Percentiles rank a stretch among this genome's conserved stretches.
Conservation (phyloP, 352 stramenopile genomes). For the Pythium plurisporium region DNA sequence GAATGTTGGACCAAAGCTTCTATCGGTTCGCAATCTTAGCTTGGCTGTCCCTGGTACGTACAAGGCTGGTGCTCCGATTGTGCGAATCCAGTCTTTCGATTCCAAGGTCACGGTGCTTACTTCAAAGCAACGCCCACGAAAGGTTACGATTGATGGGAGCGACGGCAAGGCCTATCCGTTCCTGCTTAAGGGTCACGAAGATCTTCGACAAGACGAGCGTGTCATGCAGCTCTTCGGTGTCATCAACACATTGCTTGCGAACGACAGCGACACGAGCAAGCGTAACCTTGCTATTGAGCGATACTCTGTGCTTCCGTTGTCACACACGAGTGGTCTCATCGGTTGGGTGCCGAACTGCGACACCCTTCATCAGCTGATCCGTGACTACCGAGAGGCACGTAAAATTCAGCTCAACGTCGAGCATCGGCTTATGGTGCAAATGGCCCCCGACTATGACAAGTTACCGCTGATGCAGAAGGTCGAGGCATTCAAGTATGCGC, state of each 20-base stretch:
- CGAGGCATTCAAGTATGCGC: slow-evolving; percentile 95
- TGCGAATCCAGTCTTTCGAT: slow-evolving; percentile 92
- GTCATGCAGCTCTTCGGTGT: slow-evolving; percentile 99
- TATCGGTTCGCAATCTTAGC: slow-evolving; percentile 92
- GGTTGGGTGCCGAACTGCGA: slow-evolving; percentile 99
- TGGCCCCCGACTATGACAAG: slow-evolving; percentile 98
- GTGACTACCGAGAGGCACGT: slow-evolving; percentile 91
- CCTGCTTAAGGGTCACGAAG: slow-evolving; percentile 99
- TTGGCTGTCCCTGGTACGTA: slow-evolving; percentile 95
- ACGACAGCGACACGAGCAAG: slow-evolving; percentile 97
- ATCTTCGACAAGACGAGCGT: slow-evolving; percentile 99
- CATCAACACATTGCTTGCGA: slow-evolving; percentile 98
- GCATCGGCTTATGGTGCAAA: slow-evolving; percentile 96
- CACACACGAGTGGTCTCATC: slow-evolving; percentile 98
- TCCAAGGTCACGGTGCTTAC: slow-evolving; percentile 95
- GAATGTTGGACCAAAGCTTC: slow-evolving; percentile 95
- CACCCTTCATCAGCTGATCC: slow-evolving; percentile 99
- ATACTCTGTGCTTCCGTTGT: slow-evolving; percentile 98
- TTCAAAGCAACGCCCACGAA: slow-evolving; percentile 98
- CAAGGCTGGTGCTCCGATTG: slow-evolving; percentile 79
- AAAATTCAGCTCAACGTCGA: slow-evolving; percentile 96
- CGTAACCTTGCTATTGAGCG: slow-evolving; percentile 97
- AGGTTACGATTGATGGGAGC: slow-evolving; percentile 97
- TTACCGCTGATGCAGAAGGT: slow-evolving; percentile 99
- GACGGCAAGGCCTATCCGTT: slow-evolving; percentile 99